Percentiles rank a stretch among this genome's conserved stretches.
These are phyloP conservation scores for Fusarium sp. DNA, from an alignment of 2,329 filamentous ascomycete genomes.

Conservation along the genomic window DNA sequence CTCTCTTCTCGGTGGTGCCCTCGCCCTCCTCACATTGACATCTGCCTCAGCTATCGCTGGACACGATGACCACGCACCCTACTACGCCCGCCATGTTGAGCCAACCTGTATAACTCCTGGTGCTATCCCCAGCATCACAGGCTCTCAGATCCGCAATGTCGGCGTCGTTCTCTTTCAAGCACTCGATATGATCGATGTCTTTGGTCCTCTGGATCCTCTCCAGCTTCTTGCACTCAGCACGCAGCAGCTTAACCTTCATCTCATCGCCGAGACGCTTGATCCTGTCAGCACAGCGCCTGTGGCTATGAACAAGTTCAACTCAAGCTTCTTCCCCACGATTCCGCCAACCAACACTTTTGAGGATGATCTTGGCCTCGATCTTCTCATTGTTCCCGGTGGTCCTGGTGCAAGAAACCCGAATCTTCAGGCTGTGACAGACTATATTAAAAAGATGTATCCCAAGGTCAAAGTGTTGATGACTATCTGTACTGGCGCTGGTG, in stretches of 20 bases:
- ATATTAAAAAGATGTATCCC: constrained; percentile 53
- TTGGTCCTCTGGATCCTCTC: constrained; percentile 59
- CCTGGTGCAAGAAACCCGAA: constrained; percentile 56
- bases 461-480: constrained; percentile 68
- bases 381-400: constrained; percentile 75
- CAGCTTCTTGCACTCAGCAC: constrained; percentile 51
- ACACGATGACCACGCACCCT: neutral
- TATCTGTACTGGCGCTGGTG: constrained; percentile 72
- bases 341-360: constrained; percentile 64
- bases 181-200: constrained; percentile 59
- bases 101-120: constrained; percentile 38
- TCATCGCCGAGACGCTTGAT: constrained; percentile 55
- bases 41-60: constrained; percentile 14
- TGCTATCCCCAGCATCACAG: constrained; percentile 34
- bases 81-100: neutral
- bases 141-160: constrained; percentile 46
- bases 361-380: constrained; percentile 61
- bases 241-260: constrained; percentile 52
- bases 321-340: constrained; percentile 51
- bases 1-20: constrained; percentile 11
- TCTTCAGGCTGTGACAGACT: constrained; percentile 53
- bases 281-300: constrained; percentile 53
- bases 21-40: constrained; percentile 11
- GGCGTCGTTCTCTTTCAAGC: constrained; percentile 58
- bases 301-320: constrained; percentile 48